Conservation (phyloP, 768 basidiomycete genomes). For the Boletus subcaerulescens region DNA sequence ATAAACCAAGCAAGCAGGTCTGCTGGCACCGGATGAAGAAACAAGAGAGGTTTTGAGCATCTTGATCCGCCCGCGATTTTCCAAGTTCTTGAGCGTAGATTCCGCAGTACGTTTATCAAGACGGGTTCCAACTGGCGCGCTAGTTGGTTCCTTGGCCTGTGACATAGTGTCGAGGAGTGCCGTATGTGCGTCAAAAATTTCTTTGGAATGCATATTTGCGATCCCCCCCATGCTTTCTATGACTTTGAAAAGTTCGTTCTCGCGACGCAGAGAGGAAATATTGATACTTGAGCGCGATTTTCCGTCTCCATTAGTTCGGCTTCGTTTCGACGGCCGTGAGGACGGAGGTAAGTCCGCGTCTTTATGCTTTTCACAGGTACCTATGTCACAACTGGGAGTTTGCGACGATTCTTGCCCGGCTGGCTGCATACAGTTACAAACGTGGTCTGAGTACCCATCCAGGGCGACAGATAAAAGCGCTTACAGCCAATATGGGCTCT, state of each 20-base stretch:
- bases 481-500: neutral
- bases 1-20: constrained; percentile 62
- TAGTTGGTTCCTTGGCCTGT: constrained; percentile 63
- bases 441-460: neutral
- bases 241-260: constrained; percentile 73
- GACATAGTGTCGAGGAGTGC: constrained; percentile 57
- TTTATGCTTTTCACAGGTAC: constrained; percentile 16
- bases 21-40: constrained; percentile 55
- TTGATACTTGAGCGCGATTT: constrained; percentile 48
- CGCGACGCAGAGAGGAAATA: constrained; percentile 73
- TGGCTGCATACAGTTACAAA: neutral
- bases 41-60: constrained; percentile 63
- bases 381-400: neutral
- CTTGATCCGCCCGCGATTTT: constrained; percentile 65
- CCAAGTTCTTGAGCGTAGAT: constrained; percentile 56
- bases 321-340: constrained; percentile 23
- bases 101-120: constrained; percentile 73
- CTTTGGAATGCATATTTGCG: constrained; percentile 60
- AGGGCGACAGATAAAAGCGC: neutral
- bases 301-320: constrained; percentile 10
- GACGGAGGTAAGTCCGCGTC: neutral
- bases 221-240: constrained; percentile 68
- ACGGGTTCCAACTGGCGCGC: constrained; percentile 63
- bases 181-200: constrained; percentile 66
- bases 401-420: neutral